Percentiles rank a stretch among this genome's conserved stretches.
These are phyloP conservation scores for Lachancea nothofagi DNA, from an alignment of 805 yeast species.

Conservation along the genomic window DNA sequence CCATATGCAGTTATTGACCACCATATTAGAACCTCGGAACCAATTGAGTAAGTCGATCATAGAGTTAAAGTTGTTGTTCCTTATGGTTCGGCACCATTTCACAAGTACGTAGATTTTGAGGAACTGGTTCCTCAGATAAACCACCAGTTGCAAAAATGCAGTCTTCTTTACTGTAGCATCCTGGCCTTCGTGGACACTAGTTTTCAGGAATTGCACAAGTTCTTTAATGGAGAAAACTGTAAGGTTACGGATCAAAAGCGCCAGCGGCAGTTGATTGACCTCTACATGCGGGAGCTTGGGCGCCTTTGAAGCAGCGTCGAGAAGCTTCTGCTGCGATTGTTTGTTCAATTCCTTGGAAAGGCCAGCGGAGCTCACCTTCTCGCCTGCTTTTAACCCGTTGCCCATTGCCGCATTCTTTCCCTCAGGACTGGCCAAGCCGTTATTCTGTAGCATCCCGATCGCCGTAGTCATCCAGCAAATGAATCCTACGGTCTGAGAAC, in stretches of 20 bases:
- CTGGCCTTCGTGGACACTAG: slow-evolving; percentile 21
- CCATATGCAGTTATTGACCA: slow-evolving; percentile 56
- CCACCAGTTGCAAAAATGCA: slow-evolving; percentile 60
- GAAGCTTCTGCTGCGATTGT: background rate
- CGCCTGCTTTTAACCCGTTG: background rate
- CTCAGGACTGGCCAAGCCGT: slow-evolving; percentile 1
- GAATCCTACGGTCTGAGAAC: background rate
- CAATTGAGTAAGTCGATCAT: slow-evolving; percentile 85
- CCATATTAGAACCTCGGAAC: slow-evolving; percentile 73
- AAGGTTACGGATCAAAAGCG: slow-evolving; percentile 29
- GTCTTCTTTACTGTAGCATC: slow-evolving; percentile 51
- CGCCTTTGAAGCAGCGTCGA: slow-evolving; percentile 4
- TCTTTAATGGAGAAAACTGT: slow-evolving; percentile 32
- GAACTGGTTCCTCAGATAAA: slow-evolving; percentile 73
- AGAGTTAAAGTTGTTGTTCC: slow-evolving; percentile 61
- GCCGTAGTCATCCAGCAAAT: slow-evolving; percentile 7
- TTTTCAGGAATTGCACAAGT: slow-evolving; percentile 32
- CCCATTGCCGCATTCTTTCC: background rate
- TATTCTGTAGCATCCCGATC: slow-evolving; percentile 4
- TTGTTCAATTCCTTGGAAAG: background rate
- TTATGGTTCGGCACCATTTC: slow-evolving; percentile 72
- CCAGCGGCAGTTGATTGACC: slow-evolving; percentile 31
- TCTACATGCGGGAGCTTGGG: slow-evolving; percentile 34
- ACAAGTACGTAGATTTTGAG: slow-evolving; percentile 77
- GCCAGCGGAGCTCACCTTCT: slow-evolving; percentile 1